Evolutionary conservation across 257 asterid genomes (phyloP).

Genomic region (Gentiana straminea): DNA sequence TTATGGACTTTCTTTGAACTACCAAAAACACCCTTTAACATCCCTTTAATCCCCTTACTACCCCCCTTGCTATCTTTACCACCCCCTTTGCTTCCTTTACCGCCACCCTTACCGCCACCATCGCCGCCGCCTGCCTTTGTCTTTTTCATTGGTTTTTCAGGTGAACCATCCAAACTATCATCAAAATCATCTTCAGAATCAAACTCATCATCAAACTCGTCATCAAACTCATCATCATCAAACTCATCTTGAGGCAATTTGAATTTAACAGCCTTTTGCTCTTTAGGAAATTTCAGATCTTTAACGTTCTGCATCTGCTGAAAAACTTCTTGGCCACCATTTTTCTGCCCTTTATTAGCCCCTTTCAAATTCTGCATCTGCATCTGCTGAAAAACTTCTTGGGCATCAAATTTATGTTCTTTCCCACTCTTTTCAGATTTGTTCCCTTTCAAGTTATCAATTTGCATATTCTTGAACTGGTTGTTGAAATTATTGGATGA

Average conservation of each 20-base stretch:
- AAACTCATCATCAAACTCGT: conserved; percentile 18
- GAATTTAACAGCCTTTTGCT: conserved; percentile 52
- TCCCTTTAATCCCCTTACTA: conserved; percentile 18
- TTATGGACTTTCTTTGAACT: conserved; percentile 34
- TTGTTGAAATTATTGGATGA: conserved; percentile 17
- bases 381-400: conserved; percentile 24
- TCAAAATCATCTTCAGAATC: conserved; percentile 26
- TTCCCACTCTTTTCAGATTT: conserved; percentile 35
- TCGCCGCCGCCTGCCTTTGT: conserved; percentile 12
- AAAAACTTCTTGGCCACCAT: too few relatives aligned
- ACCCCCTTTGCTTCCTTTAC: neutral
- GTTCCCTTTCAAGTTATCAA: conserved; percentile 24
- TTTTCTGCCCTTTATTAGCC: conserved; percentile 9
- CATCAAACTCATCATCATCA: conserved; percentile 20
- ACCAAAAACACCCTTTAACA: too few relatives aligned
- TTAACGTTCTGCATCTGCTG: too few relatives aligned
- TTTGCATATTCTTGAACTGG: conserved; percentile 39
- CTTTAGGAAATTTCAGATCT: conserved; percentile 35
- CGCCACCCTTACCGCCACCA: conserved; percentile 16
- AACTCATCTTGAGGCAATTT: conserved; percentile 21
- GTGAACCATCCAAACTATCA: neutral
- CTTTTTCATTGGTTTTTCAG: too few relatives aligned
- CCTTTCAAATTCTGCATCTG: conserved; percentile 28
- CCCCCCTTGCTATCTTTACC: neutral
- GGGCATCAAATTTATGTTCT: conserved; percentile 22